Conservation (phyloP, 2,329 filamentous ascomycete species). For the Penicillium sp. region DNA sequence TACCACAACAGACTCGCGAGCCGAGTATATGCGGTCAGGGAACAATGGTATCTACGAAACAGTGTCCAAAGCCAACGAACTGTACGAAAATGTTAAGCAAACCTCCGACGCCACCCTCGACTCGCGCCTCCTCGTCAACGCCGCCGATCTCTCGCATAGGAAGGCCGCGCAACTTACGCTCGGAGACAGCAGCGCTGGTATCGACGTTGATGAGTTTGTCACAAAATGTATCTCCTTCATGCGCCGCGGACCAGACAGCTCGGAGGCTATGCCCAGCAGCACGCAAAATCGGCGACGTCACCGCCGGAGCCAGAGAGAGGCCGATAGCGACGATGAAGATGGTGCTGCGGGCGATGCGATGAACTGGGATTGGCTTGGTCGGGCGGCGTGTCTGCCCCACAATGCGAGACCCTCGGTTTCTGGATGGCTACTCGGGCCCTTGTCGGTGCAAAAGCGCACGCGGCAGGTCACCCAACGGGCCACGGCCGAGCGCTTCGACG, state of each 20-base stretch:
- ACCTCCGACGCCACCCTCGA: constrained; percentile 88
- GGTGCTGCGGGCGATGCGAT: constrained; percentile 62
- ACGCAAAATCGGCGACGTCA: constrained; percentile 40
- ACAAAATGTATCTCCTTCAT: constrained; percentile 87
- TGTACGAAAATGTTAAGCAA: constrained; percentile 69
- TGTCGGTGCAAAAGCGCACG: constrained; percentile 80
- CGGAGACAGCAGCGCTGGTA: constrained; percentile 65
- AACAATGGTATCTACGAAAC: constrained; percentile 62
- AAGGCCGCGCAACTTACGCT: constrained; percentile 69
- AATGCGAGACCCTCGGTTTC: constrained; percentile 70
- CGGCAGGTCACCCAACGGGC: constrained; percentile 66
- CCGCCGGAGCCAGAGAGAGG: constrained; percentile 31
- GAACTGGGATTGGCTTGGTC: constrained; percentile 81
- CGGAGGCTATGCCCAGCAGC: constrained; percentile 42
- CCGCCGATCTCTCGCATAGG: constrained; percentile 73
- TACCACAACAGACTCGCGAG: constrained; percentile 55
- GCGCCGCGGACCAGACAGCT: constrained; percentile 59
- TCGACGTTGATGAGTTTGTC: constrained; percentile 89
- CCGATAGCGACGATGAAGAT: constrained; percentile 59
- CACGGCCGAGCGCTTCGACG: constrained; percentile 61
- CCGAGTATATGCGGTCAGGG: constrained; percentile 63
- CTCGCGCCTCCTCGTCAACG: constrained; percentile 74
- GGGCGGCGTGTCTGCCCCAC: constrained; percentile 66
- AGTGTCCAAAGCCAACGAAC: constrained; percentile 60
- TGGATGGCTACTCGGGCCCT: constrained; percentile 79